Percentiles rank a stretch among this genome's conserved stretches.
phyloP scores from a whole-genome alignment of 148 eudicot genomes.

The Diospyros lotus region DNA sequence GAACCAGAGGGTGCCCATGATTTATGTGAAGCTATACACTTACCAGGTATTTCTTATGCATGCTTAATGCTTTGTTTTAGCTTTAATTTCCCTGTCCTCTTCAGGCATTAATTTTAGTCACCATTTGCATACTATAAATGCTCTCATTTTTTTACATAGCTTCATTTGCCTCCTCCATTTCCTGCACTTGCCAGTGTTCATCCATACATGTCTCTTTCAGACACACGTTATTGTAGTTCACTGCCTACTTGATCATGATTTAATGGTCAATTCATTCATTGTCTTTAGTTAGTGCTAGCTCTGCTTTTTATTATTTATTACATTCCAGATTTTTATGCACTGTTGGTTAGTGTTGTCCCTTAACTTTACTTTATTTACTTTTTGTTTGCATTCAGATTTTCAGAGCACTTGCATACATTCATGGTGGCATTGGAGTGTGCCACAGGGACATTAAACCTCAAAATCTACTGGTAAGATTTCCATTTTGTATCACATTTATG shows the following conservation, averaged over 20 bases:
- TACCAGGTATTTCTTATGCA: constrained; percentile 50
- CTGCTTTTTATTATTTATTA: no score
- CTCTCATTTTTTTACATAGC: neutral
- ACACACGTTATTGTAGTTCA: neutral
- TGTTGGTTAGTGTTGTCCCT: neutral
- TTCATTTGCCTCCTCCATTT: constrained; percentile 4
- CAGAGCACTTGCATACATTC: constrained; percentile 64
- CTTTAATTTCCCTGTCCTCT: constrained; percentile 1
- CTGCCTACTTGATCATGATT: neutral
- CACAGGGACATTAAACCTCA: constrained; percentile 76
- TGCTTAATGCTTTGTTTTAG: neutral
- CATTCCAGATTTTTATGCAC: no score
- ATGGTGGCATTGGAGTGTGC: constrained; percentile 57
- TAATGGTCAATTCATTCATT: neutral
- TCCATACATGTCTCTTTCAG: neutral
- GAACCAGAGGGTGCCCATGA: constrained; percentile 73
- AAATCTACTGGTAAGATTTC: constrained; percentile 55
- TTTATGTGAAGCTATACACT: constrained; percentile 67
- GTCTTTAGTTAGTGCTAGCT: neutral
- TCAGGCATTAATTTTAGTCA: neutral
- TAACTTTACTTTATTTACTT: neutral
- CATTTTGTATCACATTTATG: neutral
- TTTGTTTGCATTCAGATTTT: constrained; percentile 41
- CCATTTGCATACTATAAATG: neutral
- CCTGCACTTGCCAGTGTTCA: neutral